Percentiles rank a stretch among this genome's conserved stretches.
These are phyloP conservation scores for Microdochium nivale DNA, from an alignment of 2,329 filamentous ascomycete species.

Conservation along the genomic window DNA sequence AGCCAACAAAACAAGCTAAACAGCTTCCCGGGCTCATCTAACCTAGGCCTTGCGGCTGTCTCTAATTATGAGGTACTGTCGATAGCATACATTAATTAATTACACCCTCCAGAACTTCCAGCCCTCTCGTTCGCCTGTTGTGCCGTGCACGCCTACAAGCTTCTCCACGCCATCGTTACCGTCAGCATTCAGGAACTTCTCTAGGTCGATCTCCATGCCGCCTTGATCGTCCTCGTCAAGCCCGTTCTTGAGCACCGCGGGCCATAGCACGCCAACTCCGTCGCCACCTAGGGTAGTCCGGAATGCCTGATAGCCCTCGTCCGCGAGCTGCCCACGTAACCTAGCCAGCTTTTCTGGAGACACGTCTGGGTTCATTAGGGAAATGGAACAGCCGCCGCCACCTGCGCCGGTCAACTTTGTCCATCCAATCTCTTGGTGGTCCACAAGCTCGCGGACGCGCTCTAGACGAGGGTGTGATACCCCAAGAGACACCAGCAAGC, in stretches of 20 bases:
- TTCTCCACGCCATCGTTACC: conserved; percentile 79
- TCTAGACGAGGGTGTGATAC: conserved; percentile 93
- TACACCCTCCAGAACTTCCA: conserved; percentile 78
- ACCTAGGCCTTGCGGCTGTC: neutral
- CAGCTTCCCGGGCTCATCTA: neutral
- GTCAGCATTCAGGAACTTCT: conserved; percentile 71
- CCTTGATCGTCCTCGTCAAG: conserved; percentile 69
- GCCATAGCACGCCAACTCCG: conserved; percentile 89
- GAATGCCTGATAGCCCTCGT: conserved; percentile 75
- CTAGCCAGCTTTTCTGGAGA: conserved; percentile 45
- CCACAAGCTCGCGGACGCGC: conserved; percentile 81
- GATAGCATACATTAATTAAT: neutral
- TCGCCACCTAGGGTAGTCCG: conserved; percentile 87
- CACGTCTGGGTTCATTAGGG: conserved; percentile 65
- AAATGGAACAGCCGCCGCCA: conserved; percentile 92
- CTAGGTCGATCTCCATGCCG: conserved; percentile 87
- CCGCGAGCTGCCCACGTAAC: conserved; percentile 56
- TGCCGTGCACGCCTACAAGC: conserved; percentile 71
- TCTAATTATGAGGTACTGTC: neutral
- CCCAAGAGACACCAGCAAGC: conserved; percentile 79
- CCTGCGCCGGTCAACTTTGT: conserved; percentile 95
- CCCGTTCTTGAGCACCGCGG: conserved; percentile 80
- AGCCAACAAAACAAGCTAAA: neutral
- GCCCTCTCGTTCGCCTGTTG: conserved; percentile 61
- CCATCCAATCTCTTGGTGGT: conserved; percentile 86